Conservation (phyloP, 2,329 filamentous ascomycete genomes). For the Phyllosticta paracitricarpa region DNA sequence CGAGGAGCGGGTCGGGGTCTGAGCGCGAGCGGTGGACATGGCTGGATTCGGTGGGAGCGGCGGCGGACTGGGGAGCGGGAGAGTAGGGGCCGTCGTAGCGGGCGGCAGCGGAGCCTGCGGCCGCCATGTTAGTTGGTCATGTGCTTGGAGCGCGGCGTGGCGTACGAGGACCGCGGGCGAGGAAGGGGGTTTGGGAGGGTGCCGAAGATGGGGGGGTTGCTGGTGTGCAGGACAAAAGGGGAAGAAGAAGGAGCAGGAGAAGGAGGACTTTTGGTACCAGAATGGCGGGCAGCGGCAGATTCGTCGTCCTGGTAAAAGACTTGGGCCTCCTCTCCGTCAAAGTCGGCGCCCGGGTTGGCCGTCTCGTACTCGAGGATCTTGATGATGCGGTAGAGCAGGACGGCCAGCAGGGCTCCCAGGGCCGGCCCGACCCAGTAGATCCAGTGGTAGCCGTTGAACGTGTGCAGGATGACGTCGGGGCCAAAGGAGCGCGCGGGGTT, state of each 20-base stretch:
- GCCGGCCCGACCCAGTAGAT: conserved; percentile 43
- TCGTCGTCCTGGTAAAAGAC: conserved; percentile 27
- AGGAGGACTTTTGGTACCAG: background rate
- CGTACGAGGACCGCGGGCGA: background rate
- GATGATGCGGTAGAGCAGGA: conserved; percentile 40
- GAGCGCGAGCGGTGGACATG: background rate
- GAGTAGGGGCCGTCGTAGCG: background rate
- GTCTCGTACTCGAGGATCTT: conserved; percentile 42
- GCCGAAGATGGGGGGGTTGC: background rate
- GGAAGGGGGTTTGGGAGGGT: background rate
- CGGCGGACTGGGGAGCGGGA: too few relatives aligned
- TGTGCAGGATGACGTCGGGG: conserved; percentile 34
- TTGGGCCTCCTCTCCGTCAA: conserved; percentile 34
- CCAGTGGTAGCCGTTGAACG: conserved; percentile 39
- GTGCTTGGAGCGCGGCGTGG: background rate
- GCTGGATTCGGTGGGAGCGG: background rate
- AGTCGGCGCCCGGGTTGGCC: conserved; percentile 39
- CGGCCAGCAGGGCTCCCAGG: conserved; percentile 36
- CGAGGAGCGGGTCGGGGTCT: background rate
- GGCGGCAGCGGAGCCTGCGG: background rate
- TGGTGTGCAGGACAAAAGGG: background rate
- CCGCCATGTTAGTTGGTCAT: background rate
- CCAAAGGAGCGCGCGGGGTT: conserved; percentile 42
- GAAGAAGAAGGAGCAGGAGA: too few relatives aligned
- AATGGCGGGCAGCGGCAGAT: conserved; percentile 4